Evolutionary conservation across 495 filamentous ascomycete genomes (phyloP).

Genomic region (Parmelia sp.): DNA sequence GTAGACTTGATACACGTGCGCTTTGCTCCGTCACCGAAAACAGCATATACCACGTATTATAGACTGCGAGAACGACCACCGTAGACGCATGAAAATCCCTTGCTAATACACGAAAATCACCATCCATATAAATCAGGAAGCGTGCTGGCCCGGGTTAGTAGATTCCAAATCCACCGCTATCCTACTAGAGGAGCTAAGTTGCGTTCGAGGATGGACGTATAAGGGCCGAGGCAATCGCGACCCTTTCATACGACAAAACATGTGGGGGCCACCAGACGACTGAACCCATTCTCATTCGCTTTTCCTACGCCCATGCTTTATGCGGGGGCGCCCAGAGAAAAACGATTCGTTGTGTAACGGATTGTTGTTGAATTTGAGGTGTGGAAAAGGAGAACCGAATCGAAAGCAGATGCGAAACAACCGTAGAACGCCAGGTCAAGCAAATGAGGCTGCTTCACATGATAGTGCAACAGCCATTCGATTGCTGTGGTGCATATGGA

Average conservation of each 20-base stretch:
- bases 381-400: slow-evolving; percentile 3
- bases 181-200: not conserved
- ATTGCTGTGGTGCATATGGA: slow-evolving; percentile 91
- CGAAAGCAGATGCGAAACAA: slow-evolving; percentile 7
- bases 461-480: slow-evolving; percentile 82
- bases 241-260: not conserved
- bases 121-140: slow-evolving; percentile 3
- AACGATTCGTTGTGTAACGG: not conserved
- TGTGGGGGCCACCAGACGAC: slow-evolving; percentile 3
- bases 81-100: not conserved
- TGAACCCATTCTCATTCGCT: slow-evolving; percentile 7
- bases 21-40: slow-evolving; percentile 5
- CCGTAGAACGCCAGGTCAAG: slow-evolving; percentile 16
- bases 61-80: slow-evolving; percentile 8
- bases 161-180: not conserved
- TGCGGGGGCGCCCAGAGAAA: slow-evolving; percentile 1
- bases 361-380: not conserved
- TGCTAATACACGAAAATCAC: not conserved
- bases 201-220: not conserved
- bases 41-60: slow-evolving; percentile 11
- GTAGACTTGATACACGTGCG: slow-evolving; percentile 12
- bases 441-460: slow-evolving; percentile 55
- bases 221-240: not conserved
- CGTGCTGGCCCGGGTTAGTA: not conserved
- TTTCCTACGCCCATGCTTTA: slow-evolving; percentile 1